phyloP scores from a whole-genome alignment of 768 basidiomycete species.

The Butyriboletus loyo region DNA sequence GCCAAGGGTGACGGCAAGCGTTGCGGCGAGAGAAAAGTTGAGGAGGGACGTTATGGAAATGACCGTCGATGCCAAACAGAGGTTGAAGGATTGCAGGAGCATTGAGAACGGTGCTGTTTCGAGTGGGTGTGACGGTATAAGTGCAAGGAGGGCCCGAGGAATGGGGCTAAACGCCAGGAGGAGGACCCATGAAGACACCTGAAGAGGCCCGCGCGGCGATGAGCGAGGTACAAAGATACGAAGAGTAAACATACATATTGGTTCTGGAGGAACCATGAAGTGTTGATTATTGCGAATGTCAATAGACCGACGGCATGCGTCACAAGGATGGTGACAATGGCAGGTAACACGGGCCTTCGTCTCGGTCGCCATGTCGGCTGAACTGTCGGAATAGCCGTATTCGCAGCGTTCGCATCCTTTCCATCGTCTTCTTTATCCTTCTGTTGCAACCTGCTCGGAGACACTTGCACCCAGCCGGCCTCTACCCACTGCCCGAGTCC shows the following conservation, averaged over 20 bases:
- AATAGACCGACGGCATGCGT: slow-evolving; percentile 56
- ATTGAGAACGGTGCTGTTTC: slow-evolving; percentile 40
- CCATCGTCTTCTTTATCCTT: slow-evolving; percentile 9
- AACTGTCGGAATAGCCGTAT: neutral
- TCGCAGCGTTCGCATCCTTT: neutral
- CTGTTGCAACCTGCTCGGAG: neutral
- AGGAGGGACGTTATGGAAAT: slow-evolving; percentile 85
- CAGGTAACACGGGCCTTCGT: slow-evolving; percentile 52
- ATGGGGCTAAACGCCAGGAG: slow-evolving; percentile 30
- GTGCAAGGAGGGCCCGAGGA: slow-evolving; percentile 33
- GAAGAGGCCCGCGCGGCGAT: slow-evolving; percentile 21
- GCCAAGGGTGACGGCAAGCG: slow-evolving; percentile 62
- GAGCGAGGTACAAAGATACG: neutral
- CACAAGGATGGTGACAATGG: slow-evolving; percentile 48
- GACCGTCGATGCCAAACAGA: slow-evolving; percentile 82
- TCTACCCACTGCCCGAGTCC: slow-evolving; percentile 75
- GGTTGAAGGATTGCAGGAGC: slow-evolving; percentile 68
- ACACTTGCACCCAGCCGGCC: slow-evolving; percentile 49
- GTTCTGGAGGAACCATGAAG: slow-evolving; percentile 42
- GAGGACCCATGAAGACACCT: slow-evolving; percentile 29
- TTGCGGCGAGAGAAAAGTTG: slow-evolving; percentile 87
- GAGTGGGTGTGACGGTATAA: slow-evolving; percentile 22
- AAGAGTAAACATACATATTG: slow-evolving; percentile 35
- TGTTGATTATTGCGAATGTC: slow-evolving; percentile 49
- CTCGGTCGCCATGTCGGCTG: slow-evolving; percentile 25